Percentiles rank a stretch among this genome's conserved stretches.
Evolutionary conservation across 495 filamentous ascomycete species (phyloP).

Genomic region (Hamigera avellanea): DNA sequence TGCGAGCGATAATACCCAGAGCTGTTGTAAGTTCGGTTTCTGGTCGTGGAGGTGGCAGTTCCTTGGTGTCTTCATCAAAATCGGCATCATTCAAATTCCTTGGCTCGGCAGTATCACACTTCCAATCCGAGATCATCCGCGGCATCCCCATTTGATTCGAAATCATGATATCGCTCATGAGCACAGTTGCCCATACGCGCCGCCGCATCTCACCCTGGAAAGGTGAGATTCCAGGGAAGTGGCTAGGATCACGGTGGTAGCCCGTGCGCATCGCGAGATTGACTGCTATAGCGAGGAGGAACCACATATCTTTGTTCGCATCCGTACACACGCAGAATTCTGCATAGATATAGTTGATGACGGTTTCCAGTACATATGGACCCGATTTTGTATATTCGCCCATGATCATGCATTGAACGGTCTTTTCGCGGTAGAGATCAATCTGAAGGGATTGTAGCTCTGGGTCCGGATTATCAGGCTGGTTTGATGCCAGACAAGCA

Average conservation of each 20-base stretch:
- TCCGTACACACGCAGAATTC: constrained; percentile 11
- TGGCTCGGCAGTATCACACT: constrained; percentile 21
- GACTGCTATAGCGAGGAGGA: constrained; percentile 13
- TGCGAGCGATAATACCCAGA: constrained; percentile 19
- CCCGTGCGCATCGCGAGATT: constrained; percentile 20
- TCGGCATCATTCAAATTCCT: constrained; percentile 22
- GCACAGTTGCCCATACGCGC: constrained; percentile 14
- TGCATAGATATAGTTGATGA: constrained; percentile 14
- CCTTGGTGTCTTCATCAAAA: constrained; percentile 14
- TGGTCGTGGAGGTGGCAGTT: constrained; percentile 19
- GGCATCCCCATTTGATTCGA: constrained; percentile 22
- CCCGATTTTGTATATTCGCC: constrained; percentile 17
- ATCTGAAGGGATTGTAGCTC: constrained; percentile 8
- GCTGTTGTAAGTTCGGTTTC: constrained; percentile 18
- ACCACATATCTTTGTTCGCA: constrained; percentile 10
- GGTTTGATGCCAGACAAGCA: constrained; percentile 4
- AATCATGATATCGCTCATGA: constrained; percentile 15
- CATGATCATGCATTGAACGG: constrained; percentile 17
- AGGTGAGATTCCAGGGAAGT: constrained; percentile 12
- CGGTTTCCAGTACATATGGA: constrained; percentile 16
- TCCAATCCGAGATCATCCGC: constrained; percentile 14
- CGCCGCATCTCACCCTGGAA: constrained; percentile 22
- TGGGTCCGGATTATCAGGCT: constrained; percentile 2
- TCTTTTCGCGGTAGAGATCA: constrained; percentile 15
- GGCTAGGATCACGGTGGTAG: constrained; percentile 18